These are phyloP conservation scores for Aspergillus japonicus DNA, from an alignment of 2,329 filamentous ascomycete species.

Conservation along the genomic window DNA sequence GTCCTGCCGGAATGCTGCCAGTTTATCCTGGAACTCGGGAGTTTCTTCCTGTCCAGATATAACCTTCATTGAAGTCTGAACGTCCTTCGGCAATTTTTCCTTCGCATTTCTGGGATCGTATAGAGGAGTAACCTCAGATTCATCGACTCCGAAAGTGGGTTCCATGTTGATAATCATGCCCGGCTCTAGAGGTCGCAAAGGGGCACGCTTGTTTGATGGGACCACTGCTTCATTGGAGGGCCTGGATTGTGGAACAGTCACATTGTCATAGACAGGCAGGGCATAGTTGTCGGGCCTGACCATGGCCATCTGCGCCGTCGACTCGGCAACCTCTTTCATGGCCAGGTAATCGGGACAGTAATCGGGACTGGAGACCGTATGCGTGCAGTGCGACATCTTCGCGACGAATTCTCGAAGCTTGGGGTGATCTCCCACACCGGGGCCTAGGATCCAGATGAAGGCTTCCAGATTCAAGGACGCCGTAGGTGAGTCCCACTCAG, in stretches of 20 bases:
- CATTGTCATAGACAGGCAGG: conserved; percentile 65
- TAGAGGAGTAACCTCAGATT: conserved; percentile 27
- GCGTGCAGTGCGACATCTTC: conserved; percentile 60
- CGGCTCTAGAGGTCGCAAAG: conserved; percentile 39
- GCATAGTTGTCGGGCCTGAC: conserved; percentile 74
- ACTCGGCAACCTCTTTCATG: conserved; percentile 64
- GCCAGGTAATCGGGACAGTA: conserved; percentile 72
- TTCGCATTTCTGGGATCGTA: conserved; percentile 26
- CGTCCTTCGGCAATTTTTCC: conserved; percentile 28
- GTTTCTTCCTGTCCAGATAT: conserved; percentile 30
- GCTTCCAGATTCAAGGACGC: conserved; percentile 67
- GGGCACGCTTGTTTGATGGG: conserved; percentile 13
- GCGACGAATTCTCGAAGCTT: conserved; percentile 69
- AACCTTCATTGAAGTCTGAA: conserved; percentile 29
- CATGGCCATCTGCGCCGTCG: conserved; percentile 67
- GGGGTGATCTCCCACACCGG: conserved; percentile 62
- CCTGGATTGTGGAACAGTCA: conserved; percentile 41
- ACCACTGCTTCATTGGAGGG: conserved; percentile 20
- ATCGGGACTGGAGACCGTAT: conserved; percentile 75
- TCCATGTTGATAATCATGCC: conserved; percentile 48
- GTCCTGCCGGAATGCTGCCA: conserved; percentile 55
- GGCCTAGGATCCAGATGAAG: conserved; percentile 80
- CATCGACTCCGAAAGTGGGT: conserved; percentile 44
- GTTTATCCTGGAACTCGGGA: conserved; percentile 30
- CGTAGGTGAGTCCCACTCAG: conserved; percentile 67